A percentile compares a stretch with the other conserved stretches of the same genome.
Conservation (phyloP, 345 rosid genomes). For the Arabidopsis arenosa region DNA sequence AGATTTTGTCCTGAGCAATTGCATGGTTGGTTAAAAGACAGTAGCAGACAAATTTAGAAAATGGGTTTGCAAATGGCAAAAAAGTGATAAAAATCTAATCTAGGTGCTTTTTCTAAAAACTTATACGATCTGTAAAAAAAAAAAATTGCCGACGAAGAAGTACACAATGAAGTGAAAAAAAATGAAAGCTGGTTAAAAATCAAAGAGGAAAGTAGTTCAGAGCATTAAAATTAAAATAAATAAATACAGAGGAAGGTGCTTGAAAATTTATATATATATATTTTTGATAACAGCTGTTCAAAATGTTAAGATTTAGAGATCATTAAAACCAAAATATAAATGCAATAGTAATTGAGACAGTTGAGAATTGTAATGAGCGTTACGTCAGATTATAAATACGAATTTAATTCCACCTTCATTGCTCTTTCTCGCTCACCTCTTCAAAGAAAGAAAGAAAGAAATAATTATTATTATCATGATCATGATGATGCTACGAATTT, state of each 20-base stretch:
- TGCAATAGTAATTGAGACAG: conserved; percentile 94
- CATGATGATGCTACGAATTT: conserved; percentile 43
- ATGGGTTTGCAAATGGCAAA: conserved; percentile 24
- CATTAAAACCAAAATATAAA: conserved; percentile 85
- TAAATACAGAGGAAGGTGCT: conserved; percentile 48
- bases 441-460: conserved; percentile 27
- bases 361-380: conserved; percentile 86
- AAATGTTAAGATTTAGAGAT: conserved; percentile 61
- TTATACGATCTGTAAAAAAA: background rate
- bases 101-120: conserved; percentile 23
- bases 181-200: conserved; percentile 44
- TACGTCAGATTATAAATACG: conserved; percentile 89
- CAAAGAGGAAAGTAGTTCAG: conserved; percentile 61
- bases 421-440: conserved; percentile 43
- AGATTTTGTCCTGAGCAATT: conserved; percentile 34
- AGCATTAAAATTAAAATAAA: conserved; percentile 51
- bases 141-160: conserved; percentile 25
- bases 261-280: conserved; percentile 16
- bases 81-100: background rate
- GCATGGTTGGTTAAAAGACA: conserved; percentile 35
- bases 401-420: conserved; percentile 61
- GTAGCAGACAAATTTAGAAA: conserved; percentile 42
- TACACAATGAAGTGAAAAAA: conserved; percentile 34
- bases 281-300: conserved; percentile 43
- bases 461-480: conserved; percentile 36